These are phyloP conservation scores for Neoboletus brunneissimus DNA, from an alignment of 768 basidiomycete species.

Conservation along the genomic window DNA sequence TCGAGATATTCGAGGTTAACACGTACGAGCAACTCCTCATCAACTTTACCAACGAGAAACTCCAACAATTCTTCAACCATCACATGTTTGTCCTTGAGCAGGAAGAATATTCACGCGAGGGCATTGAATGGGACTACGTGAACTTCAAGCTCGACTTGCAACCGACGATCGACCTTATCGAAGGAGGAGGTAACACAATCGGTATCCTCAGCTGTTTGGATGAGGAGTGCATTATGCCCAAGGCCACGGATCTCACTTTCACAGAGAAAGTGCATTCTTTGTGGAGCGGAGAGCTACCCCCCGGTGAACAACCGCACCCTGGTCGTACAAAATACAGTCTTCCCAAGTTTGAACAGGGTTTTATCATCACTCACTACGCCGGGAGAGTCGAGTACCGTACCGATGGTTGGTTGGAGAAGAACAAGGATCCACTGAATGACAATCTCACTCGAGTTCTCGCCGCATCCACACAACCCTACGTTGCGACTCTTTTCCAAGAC, in stretches of 20 bases:
- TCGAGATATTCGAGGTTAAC: slow-evolving; percentile 94
- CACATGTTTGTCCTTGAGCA: slow-evolving; percentile 99
- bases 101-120: slow-evolving; percentile 95
- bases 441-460: slow-evolving; percentile 89
- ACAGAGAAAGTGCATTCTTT: slow-evolving; percentile 84
- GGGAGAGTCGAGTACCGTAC: slow-evolving; percentile 96
- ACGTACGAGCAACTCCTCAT: slow-evolving; percentile 97
- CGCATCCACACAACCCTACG: slow-evolving; percentile 75
- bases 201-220: slow-evolving; percentile 92
- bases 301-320: slow-evolving; percentile 55
- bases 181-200: slow-evolving; percentile 65
- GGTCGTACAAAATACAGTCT: slow-evolving; percentile 84
- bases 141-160: slow-evolving; percentile 98
- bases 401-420: slow-evolving; percentile 98
- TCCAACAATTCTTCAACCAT: slow-evolving; percentile 98
- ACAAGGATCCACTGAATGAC: slow-evolving; percentile 97
- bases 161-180: slow-evolving; percentile 98
- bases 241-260: slow-evolving; percentile 92
- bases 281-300: slow-evolving; percentile 52
- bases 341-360: slow-evolving; percentile 88
- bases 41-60: slow-evolving; percentile 98
- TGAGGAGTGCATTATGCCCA: slow-evolving; percentile 99
- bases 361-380: slow-evolving; percentile 94
- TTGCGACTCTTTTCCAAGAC: slow-evolving; percentile 82
- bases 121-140: slow-evolving; percentile 96